Base-by-base conservation (phyloP, 2,329 filamentous ascomycete genomes). In the Orbilia quercus region DNA sequence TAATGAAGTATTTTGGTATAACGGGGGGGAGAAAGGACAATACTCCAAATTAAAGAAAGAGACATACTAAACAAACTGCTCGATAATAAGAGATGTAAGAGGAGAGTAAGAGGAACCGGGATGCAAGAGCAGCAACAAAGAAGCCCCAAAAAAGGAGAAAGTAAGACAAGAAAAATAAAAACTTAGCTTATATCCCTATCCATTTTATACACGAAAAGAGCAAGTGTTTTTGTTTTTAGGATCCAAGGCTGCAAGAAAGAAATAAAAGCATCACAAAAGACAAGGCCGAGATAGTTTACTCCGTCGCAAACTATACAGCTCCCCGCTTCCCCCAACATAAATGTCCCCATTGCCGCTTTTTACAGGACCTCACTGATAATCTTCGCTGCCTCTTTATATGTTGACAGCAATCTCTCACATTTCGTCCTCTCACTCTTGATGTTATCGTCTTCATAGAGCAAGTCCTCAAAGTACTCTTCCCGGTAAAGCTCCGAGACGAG, bases 341-440 rank as follows among this genome's bases (percentile, higher is more conserved):
- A n/a, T n/a, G n/a, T 25, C 50, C 18, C 51, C 22, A 48, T 12
- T 6, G 14, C 48, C 12, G 11, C 16, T 14, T n/a, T 53, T 22
- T 89, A 93, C 83, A 96, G 83, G 72, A 99, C 95, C 82, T 99
- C 95, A 73, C 95, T 92, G 75, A 99, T 94, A 80, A 99, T 99
- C 85, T 96, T 97, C 75, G 94, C 92, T 18, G 95, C 95, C 83
- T 99, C 95, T 79, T 92, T 92, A 83, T 99, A 99, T 18, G 95
- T 99, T 80, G 90, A 89, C 75, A 98, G 86, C 76, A 99, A 85
- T 81, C 92, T 95, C 85, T 99, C 95, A 82, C 95, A 99, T 86
- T 99, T 99, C 84, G 98, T 94, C 75, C 94, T 88, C 83, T 98
- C 94, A 79, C 92, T 93, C 86, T 98, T 97, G 80, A 99, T 94